Evolutionary conservation across 2,329 filamentous ascomycete genomes (phyloP).

Genomic region (Botrytis porri): DNA sequence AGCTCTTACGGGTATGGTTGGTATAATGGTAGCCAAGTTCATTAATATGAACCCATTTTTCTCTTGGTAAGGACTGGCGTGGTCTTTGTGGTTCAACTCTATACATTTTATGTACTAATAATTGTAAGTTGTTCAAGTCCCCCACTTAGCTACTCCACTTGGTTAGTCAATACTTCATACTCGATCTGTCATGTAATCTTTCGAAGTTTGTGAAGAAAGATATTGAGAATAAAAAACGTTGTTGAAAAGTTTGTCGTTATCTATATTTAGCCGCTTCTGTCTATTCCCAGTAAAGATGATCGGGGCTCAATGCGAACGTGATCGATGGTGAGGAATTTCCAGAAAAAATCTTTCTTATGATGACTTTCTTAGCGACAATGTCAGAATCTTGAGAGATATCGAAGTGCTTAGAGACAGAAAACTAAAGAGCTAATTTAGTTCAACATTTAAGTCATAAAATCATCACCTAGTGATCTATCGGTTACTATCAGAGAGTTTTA

Average conservation of each 20-base stretch:
- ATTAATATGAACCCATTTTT: no score
- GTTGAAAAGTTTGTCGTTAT: background rate
- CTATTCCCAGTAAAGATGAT: background rate
- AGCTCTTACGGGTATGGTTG: no score
- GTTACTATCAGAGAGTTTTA: background rate
- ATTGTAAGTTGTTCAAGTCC: background rate
- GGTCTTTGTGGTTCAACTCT: background rate
- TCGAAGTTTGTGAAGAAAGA: background rate
- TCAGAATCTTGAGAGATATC: background rate
- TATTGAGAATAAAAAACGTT: no score
- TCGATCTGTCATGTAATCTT: background rate
- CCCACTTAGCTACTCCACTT: background rate
- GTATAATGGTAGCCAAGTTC: no score
- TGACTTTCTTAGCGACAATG: background rate
- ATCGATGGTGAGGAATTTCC: no score
- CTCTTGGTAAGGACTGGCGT: background rate
- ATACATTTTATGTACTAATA: background rate
- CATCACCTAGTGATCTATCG: rapidly evolving
- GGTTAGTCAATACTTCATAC: background rate
- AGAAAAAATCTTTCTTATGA: background rate
- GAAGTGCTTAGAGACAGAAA: background rate
- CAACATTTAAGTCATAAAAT: rapidly evolving
- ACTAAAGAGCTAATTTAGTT: background rate
- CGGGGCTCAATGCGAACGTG: background rate
- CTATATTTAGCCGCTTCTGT: no score